Evolutionary conservation across 805 yeast genomes (phyloP).

Genomic region (Saccharomycopsis sp.): DNA sequence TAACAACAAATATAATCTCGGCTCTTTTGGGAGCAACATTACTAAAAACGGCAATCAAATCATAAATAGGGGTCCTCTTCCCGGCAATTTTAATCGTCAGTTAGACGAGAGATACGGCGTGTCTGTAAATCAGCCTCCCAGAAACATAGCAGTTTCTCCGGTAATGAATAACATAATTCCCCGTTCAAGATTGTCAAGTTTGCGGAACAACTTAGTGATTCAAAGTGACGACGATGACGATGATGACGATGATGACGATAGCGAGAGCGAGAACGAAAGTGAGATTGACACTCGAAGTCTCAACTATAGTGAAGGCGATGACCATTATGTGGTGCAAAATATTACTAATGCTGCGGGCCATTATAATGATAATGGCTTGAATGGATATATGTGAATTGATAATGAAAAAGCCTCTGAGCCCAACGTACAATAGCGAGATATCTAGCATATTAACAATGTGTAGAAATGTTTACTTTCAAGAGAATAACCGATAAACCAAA

Average conservation of each 20-base stretch:
- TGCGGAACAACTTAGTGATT: constrained; percentile 2
- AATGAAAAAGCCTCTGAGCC: too few species aligned
- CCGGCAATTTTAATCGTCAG: background rate
- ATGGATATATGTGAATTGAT: background rate
- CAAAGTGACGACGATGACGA: constrained; percentile 19
- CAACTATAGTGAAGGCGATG: background rate
- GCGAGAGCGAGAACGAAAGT: background rate
- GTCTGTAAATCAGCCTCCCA: background rate
- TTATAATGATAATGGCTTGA: background rate
- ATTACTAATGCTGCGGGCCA: background rate
- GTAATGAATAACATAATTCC: background rate
- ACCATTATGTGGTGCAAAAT: background rate
- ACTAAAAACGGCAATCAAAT: background rate
- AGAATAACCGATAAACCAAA: background rate
- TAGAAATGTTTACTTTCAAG: background rate
- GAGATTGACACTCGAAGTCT: too few species aligned
- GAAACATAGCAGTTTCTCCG: background rate
- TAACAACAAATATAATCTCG: too few species aligned
- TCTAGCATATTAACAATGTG: too few species aligned
- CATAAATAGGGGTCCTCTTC: background rate
- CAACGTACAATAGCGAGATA: too few species aligned
- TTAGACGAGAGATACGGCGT: background rate
- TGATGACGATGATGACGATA: constrained; percentile 12
- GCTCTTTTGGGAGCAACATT: background rate
- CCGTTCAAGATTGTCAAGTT: background rate